Evolutionary conservation across 345 rosid genomes (phyloP).

Genomic region (Brassica juncea): DNA sequence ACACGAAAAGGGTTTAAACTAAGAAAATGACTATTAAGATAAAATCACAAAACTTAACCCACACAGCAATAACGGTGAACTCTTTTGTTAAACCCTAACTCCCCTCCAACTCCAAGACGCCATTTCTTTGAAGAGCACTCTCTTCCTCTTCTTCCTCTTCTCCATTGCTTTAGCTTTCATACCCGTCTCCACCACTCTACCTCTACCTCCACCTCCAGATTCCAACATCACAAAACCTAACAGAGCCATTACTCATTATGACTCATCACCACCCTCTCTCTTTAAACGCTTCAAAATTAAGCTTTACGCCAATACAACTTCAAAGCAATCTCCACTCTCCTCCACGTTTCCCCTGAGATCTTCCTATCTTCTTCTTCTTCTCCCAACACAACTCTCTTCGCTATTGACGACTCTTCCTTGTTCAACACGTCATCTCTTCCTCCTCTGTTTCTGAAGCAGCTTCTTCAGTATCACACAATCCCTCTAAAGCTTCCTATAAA

Average conservation of each 20-base stretch:
- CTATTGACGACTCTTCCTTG: constrained; percentile 63
- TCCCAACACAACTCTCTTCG: constrained; percentile 67
- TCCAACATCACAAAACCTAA: constrained; percentile 3
- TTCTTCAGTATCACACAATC: constrained; percentile 71
- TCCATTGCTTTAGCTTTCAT: constrained; percentile 65
- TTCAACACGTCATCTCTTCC: constrained; percentile 49
- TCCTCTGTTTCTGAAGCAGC: constrained; percentile 57
- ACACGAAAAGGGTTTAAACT: too few species aligned
- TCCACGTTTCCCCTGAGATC: constrained; percentile 60
- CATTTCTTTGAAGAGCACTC: too few species aligned
- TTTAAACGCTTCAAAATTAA: constrained; percentile 54
- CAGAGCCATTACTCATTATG: constrained; percentile 33
- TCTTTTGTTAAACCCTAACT: too few species aligned
- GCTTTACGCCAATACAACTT: constrained; percentile 62
- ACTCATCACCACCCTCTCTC: constrained; percentile 47
- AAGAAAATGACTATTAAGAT: too few species aligned
- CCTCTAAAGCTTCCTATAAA: constrained; percentile 54
- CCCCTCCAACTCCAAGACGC: too few species aligned
- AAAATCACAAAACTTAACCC: too few species aligned
- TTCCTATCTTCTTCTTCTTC: constrained; percentile 60
- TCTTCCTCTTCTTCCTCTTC: too few species aligned
- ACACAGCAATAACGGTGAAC: too few species aligned
- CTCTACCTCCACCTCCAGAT: constrained; percentile 44
- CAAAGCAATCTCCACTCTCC: constrained; percentile 61
- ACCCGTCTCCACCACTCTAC: constrained; percentile 64